phyloP scores from a whole-genome alignment of 2,329 filamentous ascomycete species.

The Aspergillus latus region DNA sequence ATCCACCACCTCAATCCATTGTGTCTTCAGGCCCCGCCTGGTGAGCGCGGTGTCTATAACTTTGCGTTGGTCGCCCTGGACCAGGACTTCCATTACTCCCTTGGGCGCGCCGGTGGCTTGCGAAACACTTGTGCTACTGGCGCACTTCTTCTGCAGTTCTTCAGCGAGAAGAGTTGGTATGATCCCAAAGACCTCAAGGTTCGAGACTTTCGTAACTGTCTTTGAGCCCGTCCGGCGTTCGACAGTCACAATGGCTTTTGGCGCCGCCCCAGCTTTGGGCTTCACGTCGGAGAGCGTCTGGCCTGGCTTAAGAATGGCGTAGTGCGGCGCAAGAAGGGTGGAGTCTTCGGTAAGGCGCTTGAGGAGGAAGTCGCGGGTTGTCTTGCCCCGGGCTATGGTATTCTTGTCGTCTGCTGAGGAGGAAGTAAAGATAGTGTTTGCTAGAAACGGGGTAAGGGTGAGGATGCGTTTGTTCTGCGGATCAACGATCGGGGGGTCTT shows the following conservation, averaged over 20 bases:
- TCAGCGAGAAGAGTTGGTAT: constrained; percentile 61
- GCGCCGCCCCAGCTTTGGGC: constrained; percentile 60
- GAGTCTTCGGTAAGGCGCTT: constrained; percentile 57
- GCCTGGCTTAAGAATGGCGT: constrained; percentile 52
- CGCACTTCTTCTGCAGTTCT: constrained; percentile 66
- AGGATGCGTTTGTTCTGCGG: constrained; percentile 61
- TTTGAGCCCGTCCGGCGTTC: constrained; percentile 68
- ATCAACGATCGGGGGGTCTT: constrained; percentile 54
- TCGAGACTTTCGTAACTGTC: constrained; percentile 62
- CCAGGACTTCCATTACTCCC: constrained; percentile 65
- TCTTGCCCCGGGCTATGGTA: constrained; percentile 57
- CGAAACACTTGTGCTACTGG: constrained; percentile 65
- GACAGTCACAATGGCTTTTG: constrained; percentile 60
- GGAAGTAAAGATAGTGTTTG: constrained; percentile 61
- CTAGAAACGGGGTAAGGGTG: constrained; percentile 61
- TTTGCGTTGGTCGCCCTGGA: constrained; percentile 66
- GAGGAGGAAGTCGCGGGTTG: constrained; percentile 60
- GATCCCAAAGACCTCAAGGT: constrained; percentile 62
- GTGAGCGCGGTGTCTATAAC: constrained; percentile 60
- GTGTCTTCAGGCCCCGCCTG: constrained; percentile 57
- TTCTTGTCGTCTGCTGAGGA: constrained; percentile 55
- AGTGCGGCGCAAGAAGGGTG: constrained; percentile 54
- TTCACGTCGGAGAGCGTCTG: constrained; percentile 51
- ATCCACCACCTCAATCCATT: constrained; percentile 65
- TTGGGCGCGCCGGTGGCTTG: constrained; percentile 62